Evolutionary conservation across 176 grass and related monocot species (phyloP), one percentile per base, ranked within the genome.

Genomic region (Cymbopogon citratus): DNA sequence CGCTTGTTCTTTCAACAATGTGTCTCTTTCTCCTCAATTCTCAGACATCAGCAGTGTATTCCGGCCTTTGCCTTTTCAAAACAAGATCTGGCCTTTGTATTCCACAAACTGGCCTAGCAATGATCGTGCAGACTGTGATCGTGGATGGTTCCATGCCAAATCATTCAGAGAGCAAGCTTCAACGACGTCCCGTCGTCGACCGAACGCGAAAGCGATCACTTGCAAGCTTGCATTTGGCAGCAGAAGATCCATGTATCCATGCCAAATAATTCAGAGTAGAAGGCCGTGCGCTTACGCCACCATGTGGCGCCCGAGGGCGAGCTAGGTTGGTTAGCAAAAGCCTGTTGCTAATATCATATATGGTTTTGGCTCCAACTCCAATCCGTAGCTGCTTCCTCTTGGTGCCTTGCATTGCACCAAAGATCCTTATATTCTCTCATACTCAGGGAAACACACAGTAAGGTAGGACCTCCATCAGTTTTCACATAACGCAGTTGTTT

Each of bases 221-320:
- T 27, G 23, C 31, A 69, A 44, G 19, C 23, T 71, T 71, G 68
- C 68, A 24, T 23, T 44, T 44, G 39, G 68, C 23, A 71, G n/a
- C 68, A 45, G 27, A 67, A 61, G 25, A 7, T n/a, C 69, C 38
- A 45, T 13, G 43, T 43, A 12, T 43, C 40, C 41, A 39, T 51
- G 76, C 36, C 38, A 31, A 88, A 88, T 80, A 15, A 88, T 69
- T 75, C 27, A 69, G 48, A 61, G 28, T 15, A 70, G 14, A 44
- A 44, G 68, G 35, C 31, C 54, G 24, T 56, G 59, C 81, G n/a
- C n/a, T n/a, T n/a, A 26, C 6, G 15, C 10, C 44, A 45, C 12
- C 44, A 45, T 87, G 67, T 84, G 81, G 38, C 21, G 2, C 19
- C 12, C 0, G 1, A 41, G 36, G 39, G 7, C 31, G 75, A n/a